These are phyloP conservation scores for Sextonia rubra DNA, from an alignment of 164 flowering plant species.

Conservation along the genomic window DNA sequence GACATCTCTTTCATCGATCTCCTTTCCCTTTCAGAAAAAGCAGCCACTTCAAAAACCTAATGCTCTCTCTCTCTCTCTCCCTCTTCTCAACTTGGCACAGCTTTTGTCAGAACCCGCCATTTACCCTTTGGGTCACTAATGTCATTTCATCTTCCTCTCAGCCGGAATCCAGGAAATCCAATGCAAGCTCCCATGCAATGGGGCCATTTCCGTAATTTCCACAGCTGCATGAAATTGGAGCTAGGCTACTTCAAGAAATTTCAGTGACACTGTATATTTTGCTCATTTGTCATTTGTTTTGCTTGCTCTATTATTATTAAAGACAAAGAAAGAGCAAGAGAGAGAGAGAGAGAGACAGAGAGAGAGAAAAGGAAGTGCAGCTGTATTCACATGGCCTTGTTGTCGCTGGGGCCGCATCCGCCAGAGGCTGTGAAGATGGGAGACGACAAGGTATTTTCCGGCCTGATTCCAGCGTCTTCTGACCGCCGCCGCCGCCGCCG, in stretches of 20 bases:
- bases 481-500: not conserved
- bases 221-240: too few relatives aligned
- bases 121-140: not conserved
- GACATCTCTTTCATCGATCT: too few relatives aligned
- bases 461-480: not conserved
- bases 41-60: too few relatives aligned
- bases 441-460: conserved; percentile 25
- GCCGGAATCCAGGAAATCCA: too few relatives aligned
- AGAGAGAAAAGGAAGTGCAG: conserved; percentile 1
- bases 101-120: not conserved
- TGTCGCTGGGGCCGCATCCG: conserved; percentile 28
- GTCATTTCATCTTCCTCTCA: not conserved
- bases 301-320: not conserved
- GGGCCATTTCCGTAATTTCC: not conserved
- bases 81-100: too few relatives aligned
- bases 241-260: not conserved
- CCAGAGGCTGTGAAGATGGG: conserved; percentile 24
- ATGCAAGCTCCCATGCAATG: not conserved
- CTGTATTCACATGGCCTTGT: conserved; percentile 30
- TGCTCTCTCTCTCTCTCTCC: too few relatives aligned
- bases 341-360: not conserved
- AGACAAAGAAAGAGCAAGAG: not conserved
- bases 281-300: not conserved
- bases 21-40: too few relatives aligned
- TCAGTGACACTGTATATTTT: not conserved